These are phyloP conservation scores for Apostasia ramifera DNA, from an alignment of 106 monocot species.

Conservation along the genomic window DNA sequence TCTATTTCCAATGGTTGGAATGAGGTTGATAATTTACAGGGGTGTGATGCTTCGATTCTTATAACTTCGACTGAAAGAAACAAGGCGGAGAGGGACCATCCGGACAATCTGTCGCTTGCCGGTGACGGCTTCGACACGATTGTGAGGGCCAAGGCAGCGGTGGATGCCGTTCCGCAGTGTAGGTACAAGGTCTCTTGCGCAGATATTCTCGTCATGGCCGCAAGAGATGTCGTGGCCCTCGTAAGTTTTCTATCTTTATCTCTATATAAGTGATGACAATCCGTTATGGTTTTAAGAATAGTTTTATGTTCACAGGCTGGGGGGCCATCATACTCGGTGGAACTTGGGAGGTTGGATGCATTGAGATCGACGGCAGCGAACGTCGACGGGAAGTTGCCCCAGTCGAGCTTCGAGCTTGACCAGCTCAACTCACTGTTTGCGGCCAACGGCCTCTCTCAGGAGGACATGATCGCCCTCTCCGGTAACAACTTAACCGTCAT, in stretches of 20 bases:
- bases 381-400: constrained; percentile 63
- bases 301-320: constrained; percentile 30
- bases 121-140: constrained; percentile 75
- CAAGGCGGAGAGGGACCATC: constrained; percentile 50
- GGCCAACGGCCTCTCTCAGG: constrained; percentile 42
- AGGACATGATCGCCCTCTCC: constrained; percentile 86
- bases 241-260: background rate
- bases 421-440: constrained; percentile 64
- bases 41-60: constrained; percentile 57
- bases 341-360: constrained; percentile 84
- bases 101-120: constrained; percentile 49
- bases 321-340: constrained; percentile 75
- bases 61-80: constrained; percentile 27
- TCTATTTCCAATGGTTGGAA: too few species aligned
- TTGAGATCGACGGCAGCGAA: constrained; percentile 69
- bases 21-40: constrained; percentile 13
- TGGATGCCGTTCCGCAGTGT: constrained; percentile 48
- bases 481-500: constrained; percentile 19
- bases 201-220: constrained; percentile 57
- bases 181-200: constrained; percentile 60
- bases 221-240: constrained; percentile 35
- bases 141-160: constrained; percentile 53
- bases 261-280: background rate
- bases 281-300: background rate
- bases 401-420: constrained; percentile 41